Evolutionary conservation across 805 yeast species (phyloP).

Genomic region (Alloascoidea hylecoeti): DNA sequence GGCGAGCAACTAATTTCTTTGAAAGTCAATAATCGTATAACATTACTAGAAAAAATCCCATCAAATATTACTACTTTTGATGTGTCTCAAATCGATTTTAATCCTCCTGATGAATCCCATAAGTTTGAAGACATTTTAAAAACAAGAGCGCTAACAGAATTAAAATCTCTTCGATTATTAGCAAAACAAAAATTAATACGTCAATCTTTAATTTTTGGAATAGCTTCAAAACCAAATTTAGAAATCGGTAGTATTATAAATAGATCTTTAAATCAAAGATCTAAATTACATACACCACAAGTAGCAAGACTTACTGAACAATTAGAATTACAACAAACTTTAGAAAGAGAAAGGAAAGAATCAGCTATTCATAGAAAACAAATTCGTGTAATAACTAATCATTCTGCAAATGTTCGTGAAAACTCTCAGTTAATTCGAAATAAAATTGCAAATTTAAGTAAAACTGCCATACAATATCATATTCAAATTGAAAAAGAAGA

Average conservation of each 20-base stretch:
- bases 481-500: constrained; percentile 78
- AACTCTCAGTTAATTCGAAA: background rate
- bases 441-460: constrained; percentile 15
- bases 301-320: constrained; percentile 51
- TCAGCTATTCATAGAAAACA: background rate
- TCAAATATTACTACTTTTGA: constrained; percentile 28
- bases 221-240: constrained; percentile 47
- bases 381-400: background rate
- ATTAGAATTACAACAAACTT: constrained; percentile 23
- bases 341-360: constrained; percentile 16
- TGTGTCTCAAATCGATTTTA: background rate
- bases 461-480: constrained; percentile 41
- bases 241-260: constrained; percentile 52
- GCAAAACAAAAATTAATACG: constrained; percentile 60
- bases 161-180: constrained; percentile 51
- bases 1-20: background rate
- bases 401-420: background rate
- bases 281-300: constrained; percentile 40
- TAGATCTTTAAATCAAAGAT: constrained; percentile 76
- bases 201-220: constrained; percentile 38
- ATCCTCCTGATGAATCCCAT: background rate
- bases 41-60: constrained; percentile 52
- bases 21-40: background rate
- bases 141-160: constrained; percentile 52
- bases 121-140: constrained; percentile 39